phyloP scores from a whole-genome alignment of 257 asterid species.

The Datura wrightii region DNA sequence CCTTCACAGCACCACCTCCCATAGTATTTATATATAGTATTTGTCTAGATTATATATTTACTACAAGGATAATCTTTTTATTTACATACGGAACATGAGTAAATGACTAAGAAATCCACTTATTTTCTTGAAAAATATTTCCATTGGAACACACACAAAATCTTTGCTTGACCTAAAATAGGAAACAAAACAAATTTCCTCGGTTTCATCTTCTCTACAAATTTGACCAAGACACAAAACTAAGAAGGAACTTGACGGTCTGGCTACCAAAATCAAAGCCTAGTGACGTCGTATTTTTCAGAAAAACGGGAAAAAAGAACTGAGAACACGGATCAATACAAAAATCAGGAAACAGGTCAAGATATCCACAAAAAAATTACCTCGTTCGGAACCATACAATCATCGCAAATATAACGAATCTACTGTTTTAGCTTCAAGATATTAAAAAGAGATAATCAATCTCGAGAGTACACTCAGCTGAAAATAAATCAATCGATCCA shows the following conservation, averaged over 20 bases:
- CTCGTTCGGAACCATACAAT: not conserved
- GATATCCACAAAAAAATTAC: not conserved
- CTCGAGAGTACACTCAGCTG: constrained; percentile 25
- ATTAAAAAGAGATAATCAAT: not conserved
- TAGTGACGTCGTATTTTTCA: not conserved
- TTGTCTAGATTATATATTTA: too few species aligned
- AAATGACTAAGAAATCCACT: too few species aligned
- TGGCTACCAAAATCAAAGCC: constrained; percentile 2
- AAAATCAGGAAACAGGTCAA: not conserved
- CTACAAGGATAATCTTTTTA: too few species aligned
- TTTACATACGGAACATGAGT: too few species aligned
- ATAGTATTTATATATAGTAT: too few species aligned
- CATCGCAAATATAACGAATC: constrained; percentile 10
- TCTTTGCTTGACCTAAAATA: not conserved
- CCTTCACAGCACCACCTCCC: too few species aligned
- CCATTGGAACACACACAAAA: too few species aligned
- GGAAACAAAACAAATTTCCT: not conserved
- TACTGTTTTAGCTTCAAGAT: not conserved
- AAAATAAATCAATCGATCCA: constrained; percentile 26
- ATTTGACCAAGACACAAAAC: constrained; percentile 1
- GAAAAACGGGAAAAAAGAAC: not conserved
- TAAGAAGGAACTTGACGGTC: not conserved
- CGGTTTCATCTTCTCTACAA: not conserved
- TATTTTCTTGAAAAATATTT: too few species aligned
- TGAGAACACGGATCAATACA: not conserved